A percentile compares a stretch with the other conserved stretches of the same genome.
phyloP scores from a whole-genome alignment of 1,284 basidiomycete species.

The Neolentinus lepideus region DNA sequence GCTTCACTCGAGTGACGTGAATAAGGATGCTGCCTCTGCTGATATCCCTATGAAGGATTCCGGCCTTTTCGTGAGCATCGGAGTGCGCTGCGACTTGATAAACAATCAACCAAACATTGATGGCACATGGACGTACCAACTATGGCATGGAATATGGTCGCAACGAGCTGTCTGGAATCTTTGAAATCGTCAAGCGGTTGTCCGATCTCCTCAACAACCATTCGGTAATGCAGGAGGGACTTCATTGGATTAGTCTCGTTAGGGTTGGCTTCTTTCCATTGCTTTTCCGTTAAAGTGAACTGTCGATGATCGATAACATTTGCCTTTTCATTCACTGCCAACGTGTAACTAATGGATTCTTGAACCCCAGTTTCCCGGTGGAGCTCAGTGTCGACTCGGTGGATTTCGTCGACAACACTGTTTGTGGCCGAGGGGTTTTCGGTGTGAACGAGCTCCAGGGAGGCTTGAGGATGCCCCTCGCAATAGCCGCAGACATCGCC shows the following conservation, averaged over 20 bases:
- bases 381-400: no score
- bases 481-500: conserved; percentile 9
- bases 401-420: no score
- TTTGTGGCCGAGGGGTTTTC: no score
- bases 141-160: conserved; percentile 4
- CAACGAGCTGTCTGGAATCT: conserved; percentile 8
- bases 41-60: conserved; percentile 26
- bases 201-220: conserved; percentile 11
- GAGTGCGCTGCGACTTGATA: conserved; percentile 16
- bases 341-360: no score
- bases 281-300: no score
- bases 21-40: conserved; percentile 27
- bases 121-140: conserved; percentile 5
- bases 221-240: conserved; percentile 9
- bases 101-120: conserved; percentile 6
- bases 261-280: no score
- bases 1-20: no score
- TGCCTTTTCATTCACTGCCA: no score
- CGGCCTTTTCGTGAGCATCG: conserved; percentile 16
- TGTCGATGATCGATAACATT: no score
- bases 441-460: no score
- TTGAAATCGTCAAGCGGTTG: conserved; percentile 6
- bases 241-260: not conserved
- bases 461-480: no score
- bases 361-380: no score